Evolutionary conservation across 352 stramenopile species (phyloP).

Genomic region (Pythium rishiriense): DNA sequence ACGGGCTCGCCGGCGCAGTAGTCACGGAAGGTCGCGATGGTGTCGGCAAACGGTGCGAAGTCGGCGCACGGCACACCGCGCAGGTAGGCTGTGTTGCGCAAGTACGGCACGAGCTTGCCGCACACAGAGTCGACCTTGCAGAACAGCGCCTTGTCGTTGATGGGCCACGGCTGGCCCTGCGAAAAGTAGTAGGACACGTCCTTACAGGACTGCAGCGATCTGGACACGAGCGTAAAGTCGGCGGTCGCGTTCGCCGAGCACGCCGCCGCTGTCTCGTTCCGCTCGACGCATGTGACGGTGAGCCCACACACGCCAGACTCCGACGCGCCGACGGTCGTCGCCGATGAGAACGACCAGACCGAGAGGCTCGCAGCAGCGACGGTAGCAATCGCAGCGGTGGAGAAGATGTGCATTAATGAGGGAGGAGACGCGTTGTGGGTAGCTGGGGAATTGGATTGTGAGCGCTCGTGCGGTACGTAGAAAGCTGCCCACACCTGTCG

Average conservation of each 20-base stretch:
- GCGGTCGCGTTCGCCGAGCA: slow-evolving; percentile 11
- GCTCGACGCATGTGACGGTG: slow-evolving; percentile 9
- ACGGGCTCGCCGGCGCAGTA: slow-evolving; percentile 21
- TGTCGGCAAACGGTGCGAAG: slow-evolving; percentile 13
- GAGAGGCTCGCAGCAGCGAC: not conserved
- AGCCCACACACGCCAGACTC: slow-evolving; percentile 17
- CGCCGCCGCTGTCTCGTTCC: not conserved
- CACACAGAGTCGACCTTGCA: slow-evolving; percentile 12
- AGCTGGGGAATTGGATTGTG: not conserved
- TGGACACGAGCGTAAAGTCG: slow-evolving; percentile 15
- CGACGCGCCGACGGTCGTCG: not conserved
- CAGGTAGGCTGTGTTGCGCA: slow-evolving; percentile 13
- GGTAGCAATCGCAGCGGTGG: not conserved
- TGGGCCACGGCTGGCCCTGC: slow-evolving; percentile 22
- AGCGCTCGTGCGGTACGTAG: not conserved
- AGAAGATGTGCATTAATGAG: not conserved
- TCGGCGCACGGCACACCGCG: slow-evolving; percentile 1
- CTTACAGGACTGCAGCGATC: slow-evolving; percentile 18
- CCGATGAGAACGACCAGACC: not conserved
- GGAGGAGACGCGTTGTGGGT: not conserved
- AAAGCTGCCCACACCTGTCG: too few relatives aligned
- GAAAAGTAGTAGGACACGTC: slow-evolving; percentile 22
- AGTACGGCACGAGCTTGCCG: slow-evolving; percentile 23
- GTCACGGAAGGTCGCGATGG: slow-evolving; percentile 24
- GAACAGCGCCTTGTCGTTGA: slow-evolving; percentile 15